Conservation (phyloP, 2,329 filamentous ascomycete genomes). For the Fusarium sp. region DNA sequence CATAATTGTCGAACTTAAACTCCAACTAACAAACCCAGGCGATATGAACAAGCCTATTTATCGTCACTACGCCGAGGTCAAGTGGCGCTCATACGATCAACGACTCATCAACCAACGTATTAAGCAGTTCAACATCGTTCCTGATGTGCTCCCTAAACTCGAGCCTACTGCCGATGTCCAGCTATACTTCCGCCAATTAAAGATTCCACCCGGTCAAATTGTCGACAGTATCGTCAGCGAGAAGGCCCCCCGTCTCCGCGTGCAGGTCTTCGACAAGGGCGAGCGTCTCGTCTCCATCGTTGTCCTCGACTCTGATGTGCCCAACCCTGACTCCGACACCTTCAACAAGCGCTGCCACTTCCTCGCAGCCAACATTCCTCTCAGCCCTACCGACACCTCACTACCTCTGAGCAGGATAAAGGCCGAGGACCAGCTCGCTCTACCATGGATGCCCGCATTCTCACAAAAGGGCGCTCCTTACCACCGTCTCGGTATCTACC, state of each 20-base stretch:
- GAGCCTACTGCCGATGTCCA: constrained; percentile 83
- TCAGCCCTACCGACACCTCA: constrained; percentile 65
- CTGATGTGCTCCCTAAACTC: constrained; percentile 86
- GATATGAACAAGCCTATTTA: constrained; percentile 98
- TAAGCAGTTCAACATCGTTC: constrained; percentile 85
- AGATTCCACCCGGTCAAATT: constrained; percentile 80
- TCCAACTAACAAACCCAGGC: constrained; percentile 62
- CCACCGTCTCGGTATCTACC: constrained; percentile 85
- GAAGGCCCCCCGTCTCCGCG: constrained; percentile 77
- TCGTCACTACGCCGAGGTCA: constrained; percentile 84
- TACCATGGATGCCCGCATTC: constrained; percentile 87
- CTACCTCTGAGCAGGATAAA: constrained; percentile 74
- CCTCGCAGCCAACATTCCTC: constrained; percentile 75
- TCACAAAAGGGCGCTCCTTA: constrained; percentile 92
- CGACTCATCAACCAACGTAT: constrained; percentile 87
- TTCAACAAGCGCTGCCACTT: constrained; percentile 90
- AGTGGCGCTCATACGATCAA: constrained; percentile 88
- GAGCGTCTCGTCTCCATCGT: constrained; percentile 85
- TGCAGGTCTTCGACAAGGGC: constrained; percentile 87
- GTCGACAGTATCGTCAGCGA: constrained; percentile 82
- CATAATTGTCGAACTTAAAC: neutral
- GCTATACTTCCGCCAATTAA: constrained; percentile 79
- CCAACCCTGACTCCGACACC: constrained; percentile 77
- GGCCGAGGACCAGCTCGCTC: constrained; percentile 73
- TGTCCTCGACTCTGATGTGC: constrained; percentile 91